Evolutionary conservation across 163 green algal genomes (phyloP).

Genomic region (Chlorella variabilis): DNA sequence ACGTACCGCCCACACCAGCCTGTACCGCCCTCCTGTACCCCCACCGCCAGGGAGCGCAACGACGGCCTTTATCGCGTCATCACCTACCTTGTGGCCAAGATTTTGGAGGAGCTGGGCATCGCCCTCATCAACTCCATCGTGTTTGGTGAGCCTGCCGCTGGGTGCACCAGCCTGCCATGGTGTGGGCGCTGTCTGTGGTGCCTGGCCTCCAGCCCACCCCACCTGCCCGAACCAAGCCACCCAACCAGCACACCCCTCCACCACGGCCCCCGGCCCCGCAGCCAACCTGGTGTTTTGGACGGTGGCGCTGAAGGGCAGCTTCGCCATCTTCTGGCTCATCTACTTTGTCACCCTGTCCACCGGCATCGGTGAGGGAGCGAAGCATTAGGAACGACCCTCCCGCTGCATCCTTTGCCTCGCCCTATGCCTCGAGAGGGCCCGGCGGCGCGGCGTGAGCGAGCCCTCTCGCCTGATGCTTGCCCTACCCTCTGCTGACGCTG

Average conservation of each 20-base stretch:
- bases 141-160: neutral
- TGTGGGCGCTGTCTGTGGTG: too few relatives aligned
- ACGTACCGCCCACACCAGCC: neutral
- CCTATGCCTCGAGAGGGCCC: too few relatives aligned
- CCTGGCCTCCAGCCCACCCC: too few relatives aligned
- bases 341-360: conserved; percentile 74
- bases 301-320: conserved; percentile 67
- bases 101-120: conserved; percentile 67
- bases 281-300: conserved; percentile 56
- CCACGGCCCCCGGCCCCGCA: too few relatives aligned
- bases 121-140: conserved; percentile 48
- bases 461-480: neutral
- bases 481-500: neutral
- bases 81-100: conserved; percentile 84
- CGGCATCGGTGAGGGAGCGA: conserved; percentile 73
- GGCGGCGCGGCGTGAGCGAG: too few relatives aligned
- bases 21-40: neutral
- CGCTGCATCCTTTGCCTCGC: neutral
- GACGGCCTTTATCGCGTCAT: conserved; percentile 85
- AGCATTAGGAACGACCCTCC: too few relatives aligned
- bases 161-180: too few relatives aligned
- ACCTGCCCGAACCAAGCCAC: too few relatives aligned
- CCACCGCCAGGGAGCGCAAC: conserved; percentile 82
- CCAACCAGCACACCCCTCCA: too few relatives aligned
- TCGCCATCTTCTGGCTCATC: conserved; percentile 76